Percentiles rank a stretch among this genome's conserved stretches.
These are phyloP conservation scores for Begonia peltatifolia DNA, from an alignment of 306 rosid species.

Conservation along the genomic window DNA sequence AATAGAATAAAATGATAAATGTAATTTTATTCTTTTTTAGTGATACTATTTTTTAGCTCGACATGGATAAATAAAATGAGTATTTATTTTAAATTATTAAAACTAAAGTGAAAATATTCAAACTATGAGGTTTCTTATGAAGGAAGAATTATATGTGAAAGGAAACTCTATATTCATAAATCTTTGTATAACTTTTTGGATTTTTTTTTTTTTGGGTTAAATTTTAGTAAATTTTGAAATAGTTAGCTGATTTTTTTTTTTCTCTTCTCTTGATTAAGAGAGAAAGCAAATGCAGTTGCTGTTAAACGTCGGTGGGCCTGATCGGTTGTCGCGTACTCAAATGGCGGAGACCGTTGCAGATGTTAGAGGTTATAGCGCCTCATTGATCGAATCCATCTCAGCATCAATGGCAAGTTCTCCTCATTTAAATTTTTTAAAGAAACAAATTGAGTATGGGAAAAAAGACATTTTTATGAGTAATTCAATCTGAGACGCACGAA, in stretches of 20 bases:
- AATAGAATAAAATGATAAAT: too few species aligned
- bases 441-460: neutral
- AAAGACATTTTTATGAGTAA: neutral
- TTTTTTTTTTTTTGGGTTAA: too few species aligned
- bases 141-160: too few species aligned
- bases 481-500: neutral
- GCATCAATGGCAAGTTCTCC: constrained; percentile 48
- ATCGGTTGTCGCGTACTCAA: constrained; percentile 67
- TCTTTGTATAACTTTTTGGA: neutral
- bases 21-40: too few species aligned
- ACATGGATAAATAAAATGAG: too few species aligned
- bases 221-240: too few species aligned
- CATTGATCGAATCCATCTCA: constrained; percentile 54
- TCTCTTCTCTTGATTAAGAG: constrained; percentile 16
- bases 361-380: constrained; percentile 44
- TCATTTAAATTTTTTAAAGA: constrained; percentile 6
- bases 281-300: constrained; percentile 51
- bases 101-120: too few species aligned
- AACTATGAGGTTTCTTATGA: too few species aligned
- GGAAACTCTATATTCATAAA: too few species aligned
- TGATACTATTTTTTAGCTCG: too few species aligned
- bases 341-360: constrained; percentile 86
- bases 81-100: too few species aligned
- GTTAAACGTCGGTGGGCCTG: constrained; percentile 78
- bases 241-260: too few species aligned